Percentiles rank a stretch among this genome's conserved stretches.
These are phyloP conservation scores for Podaxis mareebaensis DNA, from an alignment of 768 basidiomycete genomes.

Conservation along the genomic window DNA sequence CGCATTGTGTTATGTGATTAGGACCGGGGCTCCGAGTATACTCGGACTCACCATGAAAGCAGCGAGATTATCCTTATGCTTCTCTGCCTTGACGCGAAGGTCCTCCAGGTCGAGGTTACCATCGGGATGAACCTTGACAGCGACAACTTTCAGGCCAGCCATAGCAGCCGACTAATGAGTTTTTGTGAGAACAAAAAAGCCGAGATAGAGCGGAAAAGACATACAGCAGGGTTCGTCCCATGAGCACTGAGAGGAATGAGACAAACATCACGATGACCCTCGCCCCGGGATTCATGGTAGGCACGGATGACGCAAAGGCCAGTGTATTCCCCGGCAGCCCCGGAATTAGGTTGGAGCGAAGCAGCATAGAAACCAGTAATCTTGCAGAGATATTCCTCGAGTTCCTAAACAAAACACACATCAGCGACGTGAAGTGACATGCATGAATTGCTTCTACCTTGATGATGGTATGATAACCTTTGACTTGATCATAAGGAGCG, in stretches of 20 bases:
- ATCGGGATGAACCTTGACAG: conserved; percentile 86
- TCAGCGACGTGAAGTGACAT: conserved; percentile 7
- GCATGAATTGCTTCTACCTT: conserved; percentile 41
- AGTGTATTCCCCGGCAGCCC: conserved; percentile 96
- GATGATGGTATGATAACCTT: conserved; percentile 84
- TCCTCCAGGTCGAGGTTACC: conserved; percentile 91
- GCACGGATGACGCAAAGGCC: conserved; percentile 94
- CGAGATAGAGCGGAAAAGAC: conserved; percentile 26
- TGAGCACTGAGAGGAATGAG: conserved; percentile 95
- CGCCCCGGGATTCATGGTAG: conserved; percentile 87
- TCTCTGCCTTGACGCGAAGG: conserved; percentile 82
- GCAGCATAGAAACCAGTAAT: conserved; percentile 97
- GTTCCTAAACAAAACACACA: conserved; percentile 53
- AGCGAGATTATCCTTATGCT: conserved; percentile 89
- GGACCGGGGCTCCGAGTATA: not conserved
- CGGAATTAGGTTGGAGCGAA: conserved; percentile 98
- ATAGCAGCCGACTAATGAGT: conserved; percentile 83
- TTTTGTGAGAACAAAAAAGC: conserved; percentile 19
- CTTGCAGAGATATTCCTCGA: conserved; percentile 86
- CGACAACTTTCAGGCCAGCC: conserved; percentile 95
- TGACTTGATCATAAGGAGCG: conserved; percentile 83
- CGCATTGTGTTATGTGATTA: not conserved
- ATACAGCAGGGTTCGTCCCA: conserved; percentile 96
- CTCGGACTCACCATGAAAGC: conserved; percentile 81
- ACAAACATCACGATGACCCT: conserved; percentile 86